phyloP scores from a whole-genome alignment of 1,284 basidiomycete species.

The Fomitiporia mediterranea region DNA sequence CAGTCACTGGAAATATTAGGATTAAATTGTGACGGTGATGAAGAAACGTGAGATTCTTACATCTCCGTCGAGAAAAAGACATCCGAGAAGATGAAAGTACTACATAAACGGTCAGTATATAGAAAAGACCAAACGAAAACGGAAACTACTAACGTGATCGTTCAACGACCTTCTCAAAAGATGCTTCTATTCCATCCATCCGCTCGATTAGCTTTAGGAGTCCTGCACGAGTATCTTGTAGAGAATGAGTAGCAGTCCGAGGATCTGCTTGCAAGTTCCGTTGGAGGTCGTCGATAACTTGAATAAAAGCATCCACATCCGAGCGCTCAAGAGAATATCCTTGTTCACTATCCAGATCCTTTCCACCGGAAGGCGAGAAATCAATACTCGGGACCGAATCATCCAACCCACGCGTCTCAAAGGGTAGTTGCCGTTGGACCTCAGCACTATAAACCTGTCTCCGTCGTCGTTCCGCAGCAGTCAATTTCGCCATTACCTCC shows the following conservation, averaged over 20 bases:
- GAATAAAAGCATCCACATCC: slow-evolving; percentile 68
- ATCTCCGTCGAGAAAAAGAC: slow-evolving; percentile 58
- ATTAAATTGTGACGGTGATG: background rate
- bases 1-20: slow-evolving; percentile 43
- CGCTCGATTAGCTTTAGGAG: slow-evolving; percentile 65
- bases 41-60: slow-evolving; percentile 40
- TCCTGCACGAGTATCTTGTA: slow-evolving; percentile 54
- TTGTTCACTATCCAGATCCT: slow-evolving; percentile 33
- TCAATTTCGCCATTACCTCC: slow-evolving; percentile 78
- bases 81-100: slow-evolving; percentile 71
- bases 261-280: slow-evolving; percentile 44
- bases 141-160: slow-evolving; percentile 55
- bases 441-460: slow-evolving; percentile 76
- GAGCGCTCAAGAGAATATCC: slow-evolving; percentile 62
- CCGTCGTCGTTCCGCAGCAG: slow-evolving; percentile 74
- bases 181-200: slow-evolving; percentile 72
- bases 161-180: slow-evolving; percentile 79
- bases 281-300: slow-evolving; percentile 63
- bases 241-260: slow-evolving; percentile 44
- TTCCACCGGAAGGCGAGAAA: slow-evolving; percentile 60
- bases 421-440: slow-evolving; percentile 76
- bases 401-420: slow-evolving; percentile 70
- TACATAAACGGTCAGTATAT: slow-evolving; percentile 28
- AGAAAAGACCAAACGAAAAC: background rate
- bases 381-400: slow-evolving; percentile 74